Evolutionary conservation across 2,329 filamentous ascomycete species (phyloP).

Genomic region (Verticillium zaregamsianum): DNA sequence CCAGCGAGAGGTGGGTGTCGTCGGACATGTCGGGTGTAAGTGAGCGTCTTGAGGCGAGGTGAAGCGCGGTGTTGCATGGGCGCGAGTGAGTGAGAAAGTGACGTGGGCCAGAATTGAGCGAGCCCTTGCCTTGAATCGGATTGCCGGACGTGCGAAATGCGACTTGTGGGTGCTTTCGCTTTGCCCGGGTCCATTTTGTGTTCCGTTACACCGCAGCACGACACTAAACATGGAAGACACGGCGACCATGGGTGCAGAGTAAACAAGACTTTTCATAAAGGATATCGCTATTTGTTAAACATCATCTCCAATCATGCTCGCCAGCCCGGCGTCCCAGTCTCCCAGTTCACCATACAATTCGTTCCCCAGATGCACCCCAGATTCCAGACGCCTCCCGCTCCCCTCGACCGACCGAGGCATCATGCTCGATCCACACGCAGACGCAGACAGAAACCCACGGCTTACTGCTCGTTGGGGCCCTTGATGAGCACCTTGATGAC

Average conservation of each 20-base stretch:
- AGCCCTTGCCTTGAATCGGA: background rate
- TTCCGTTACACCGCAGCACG: no score
- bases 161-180: no score
- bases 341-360: background rate
- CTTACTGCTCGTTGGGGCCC: constrained; percentile 57
- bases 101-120: background rate
- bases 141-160: no score
- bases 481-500: constrained; percentile 67
- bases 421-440: background rate
- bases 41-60: no score
- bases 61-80: no score
- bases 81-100: no score
- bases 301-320: background rate
- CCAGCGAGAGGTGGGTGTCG: no score
- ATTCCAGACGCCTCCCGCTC: background rate
- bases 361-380: background rate
- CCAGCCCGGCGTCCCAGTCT: background rate
- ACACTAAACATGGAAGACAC: background rate
- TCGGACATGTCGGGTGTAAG: no score
- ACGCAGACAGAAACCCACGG: background rate
- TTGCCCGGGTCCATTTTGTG: no score
- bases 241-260: background rate
- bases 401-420: background rate
- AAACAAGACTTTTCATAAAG: background rate
- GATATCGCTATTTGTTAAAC: background rate